These are phyloP conservation scores for Paramecium tetraurelia DNA, from an alignment of 73 alveolate species.

Conservation along the genomic window DNA sequence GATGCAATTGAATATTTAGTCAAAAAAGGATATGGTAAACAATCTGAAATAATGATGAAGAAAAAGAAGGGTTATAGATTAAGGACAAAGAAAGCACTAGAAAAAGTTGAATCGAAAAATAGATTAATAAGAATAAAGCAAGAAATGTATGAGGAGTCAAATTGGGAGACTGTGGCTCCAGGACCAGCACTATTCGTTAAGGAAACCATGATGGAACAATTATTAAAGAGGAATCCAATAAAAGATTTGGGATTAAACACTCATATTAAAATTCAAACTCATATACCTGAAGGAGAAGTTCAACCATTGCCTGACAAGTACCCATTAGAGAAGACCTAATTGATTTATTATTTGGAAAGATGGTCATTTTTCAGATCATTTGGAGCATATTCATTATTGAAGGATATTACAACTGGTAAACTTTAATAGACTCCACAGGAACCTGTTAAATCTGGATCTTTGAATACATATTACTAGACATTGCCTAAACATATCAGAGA, in stretches of 20 bases:
- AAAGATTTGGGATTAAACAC: background rate
- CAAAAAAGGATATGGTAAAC: background rate
- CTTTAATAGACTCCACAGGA: background rate
- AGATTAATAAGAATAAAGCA: background rate
- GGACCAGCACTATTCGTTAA: background rate
- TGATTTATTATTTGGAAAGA: background rate
- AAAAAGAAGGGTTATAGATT: background rate
- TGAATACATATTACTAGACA: conserved; percentile 17
- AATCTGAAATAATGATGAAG: background rate
- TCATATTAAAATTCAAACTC: background rate
- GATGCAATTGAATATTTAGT: background rate
- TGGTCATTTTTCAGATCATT: conserved; percentile 31
- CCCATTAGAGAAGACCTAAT: background rate
- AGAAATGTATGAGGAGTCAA: background rate
- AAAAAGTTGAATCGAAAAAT: background rate
- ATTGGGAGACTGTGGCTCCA: background rate
- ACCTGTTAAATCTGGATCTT: background rate
- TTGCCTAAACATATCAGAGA: conserved; percentile 20
- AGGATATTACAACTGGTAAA: background rate
- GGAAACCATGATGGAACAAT: background rate
- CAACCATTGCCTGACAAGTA: background rate
- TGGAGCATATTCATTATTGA: background rate
- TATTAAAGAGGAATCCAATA: background rate
- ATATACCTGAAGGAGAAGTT: background rate
- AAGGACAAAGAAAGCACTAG: background rate